phyloP scores from a whole-genome alignment of 2,329 filamentous ascomycete genomes.

The Trichoderma atroviride region DNA sequence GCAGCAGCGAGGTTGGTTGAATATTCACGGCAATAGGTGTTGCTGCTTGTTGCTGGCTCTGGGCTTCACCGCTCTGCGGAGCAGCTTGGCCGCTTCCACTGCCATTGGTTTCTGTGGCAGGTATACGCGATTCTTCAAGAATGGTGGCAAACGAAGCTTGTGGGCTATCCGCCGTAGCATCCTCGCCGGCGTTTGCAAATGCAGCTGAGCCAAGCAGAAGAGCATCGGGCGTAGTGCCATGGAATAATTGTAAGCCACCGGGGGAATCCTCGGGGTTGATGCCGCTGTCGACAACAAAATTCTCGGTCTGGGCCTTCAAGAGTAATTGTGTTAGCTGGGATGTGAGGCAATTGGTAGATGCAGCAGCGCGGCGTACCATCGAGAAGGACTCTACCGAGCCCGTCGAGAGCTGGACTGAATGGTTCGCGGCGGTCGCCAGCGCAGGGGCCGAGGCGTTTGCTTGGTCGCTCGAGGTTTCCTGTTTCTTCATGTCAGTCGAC shows the following conservation, averaged over 20 bases:
- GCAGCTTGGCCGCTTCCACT: background rate
- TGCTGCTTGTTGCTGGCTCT: background rate
- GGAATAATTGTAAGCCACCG: background rate
- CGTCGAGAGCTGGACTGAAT: background rate
- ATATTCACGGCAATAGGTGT: background rate
- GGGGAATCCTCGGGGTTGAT: background rate
- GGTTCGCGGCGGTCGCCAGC: constrained; percentile 12
- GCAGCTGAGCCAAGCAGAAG: background rate
- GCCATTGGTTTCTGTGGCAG: background rate
- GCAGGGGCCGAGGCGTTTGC: background rate
- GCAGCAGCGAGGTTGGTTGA: background rate
- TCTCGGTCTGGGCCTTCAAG: background rate
- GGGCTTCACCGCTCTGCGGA: background rate
- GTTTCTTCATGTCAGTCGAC: constrained; percentile 16
- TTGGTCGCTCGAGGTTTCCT: constrained; percentile 6
- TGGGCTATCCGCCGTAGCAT: background rate
- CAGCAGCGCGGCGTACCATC: constrained; percentile 10
- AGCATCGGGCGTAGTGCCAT: background rate
- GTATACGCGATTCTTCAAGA: background rate
- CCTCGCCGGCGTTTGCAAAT: background rate
- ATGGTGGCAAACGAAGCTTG: background rate
- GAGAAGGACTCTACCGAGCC: constrained; percentile 1
- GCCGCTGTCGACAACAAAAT: background rate
- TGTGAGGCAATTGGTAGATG: background rate
- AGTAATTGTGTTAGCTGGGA: background rate